Base-by-base conservation (phyloP, 2,329 filamentous ascomycete species). In the Xenoacremonium recifei region DNA sequence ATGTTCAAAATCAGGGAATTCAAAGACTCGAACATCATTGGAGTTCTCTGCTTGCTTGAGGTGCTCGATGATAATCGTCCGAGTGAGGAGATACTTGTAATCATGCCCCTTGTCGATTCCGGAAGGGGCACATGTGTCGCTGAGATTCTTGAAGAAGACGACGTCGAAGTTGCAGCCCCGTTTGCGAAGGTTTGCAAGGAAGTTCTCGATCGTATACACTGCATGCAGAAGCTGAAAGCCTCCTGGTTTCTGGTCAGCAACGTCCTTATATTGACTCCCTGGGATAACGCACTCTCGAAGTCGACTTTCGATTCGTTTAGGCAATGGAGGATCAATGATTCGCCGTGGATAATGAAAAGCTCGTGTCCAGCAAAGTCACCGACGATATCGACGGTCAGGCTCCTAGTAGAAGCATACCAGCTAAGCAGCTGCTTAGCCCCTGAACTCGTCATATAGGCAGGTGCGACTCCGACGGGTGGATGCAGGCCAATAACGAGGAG, bases 331-430 rank as follows among this genome's bases (percentile, higher is more conserved):
- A 90, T 67, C n/a, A 90, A 62, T 1, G 84, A 84, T 54, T 91
- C 85, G 21, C 85, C 85, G 49, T 90, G 84, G 21, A 90, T 75
- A 17, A 85, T 68, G 58, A 89, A 90, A 10, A 84, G 71, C 57
- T 89, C 85, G 45, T 79, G 80, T 17, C 87, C 85, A 4, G 84
- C 84, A 63, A 87, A 90, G 58, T 90, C 87, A 30, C 86, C 84
- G 4, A 89, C 78, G 3, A 90, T 74, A 51, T 88, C 83, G 20
- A 87, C 72, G 9, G 42, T 50, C 32, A 47, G 39, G 5, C 40
- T 42, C 5, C 13, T 35, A 18, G 31, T 39, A 10, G 37, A 35
- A 9, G 39, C 15, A 32, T 47, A 53, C 45, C 37, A 50, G 4
- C 41, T 35, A 13, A 42, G 44, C 9, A 49, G 40, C 34, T 20